Conservation (phyloP, 495 filamentous ascomycete genomes). For the Amphirosellinia nigrospora region DNA sequence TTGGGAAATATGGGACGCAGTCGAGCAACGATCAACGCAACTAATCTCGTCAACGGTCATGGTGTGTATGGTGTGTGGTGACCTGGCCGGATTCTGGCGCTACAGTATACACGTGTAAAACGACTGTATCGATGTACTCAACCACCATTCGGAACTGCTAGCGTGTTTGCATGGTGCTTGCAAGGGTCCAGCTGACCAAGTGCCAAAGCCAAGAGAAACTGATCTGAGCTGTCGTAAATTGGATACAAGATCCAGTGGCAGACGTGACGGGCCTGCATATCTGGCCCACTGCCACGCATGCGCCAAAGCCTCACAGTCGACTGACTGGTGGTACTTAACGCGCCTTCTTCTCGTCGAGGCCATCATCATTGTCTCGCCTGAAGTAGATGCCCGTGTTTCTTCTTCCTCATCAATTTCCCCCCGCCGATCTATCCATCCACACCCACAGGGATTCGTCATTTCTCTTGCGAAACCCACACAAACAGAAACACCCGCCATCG, state of each 20-base stretch:
- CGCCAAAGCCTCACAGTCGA: slow-evolving; percentile 41
- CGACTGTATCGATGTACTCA: slow-evolving; percentile 18
- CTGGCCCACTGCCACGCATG: slow-evolving; percentile 42
- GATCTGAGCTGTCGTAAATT: slow-evolving; percentile 28
- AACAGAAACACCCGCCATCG: slow-evolving; percentile 12
- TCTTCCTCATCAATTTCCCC: slow-evolving; percentile 29
- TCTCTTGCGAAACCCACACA: slow-evolving; percentile 27
- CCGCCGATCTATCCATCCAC: slow-evolving; percentile 26
- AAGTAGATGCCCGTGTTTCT: slow-evolving; percentile 18
- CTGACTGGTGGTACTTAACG: slow-evolving; percentile 44
- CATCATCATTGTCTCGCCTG: slow-evolving; percentile 22
- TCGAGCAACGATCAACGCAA: slow-evolving; percentile 8
- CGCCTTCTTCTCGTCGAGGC: slow-evolving; percentile 27
- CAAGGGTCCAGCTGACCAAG: slow-evolving; percentile 25
- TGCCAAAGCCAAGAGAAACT: slow-evolving; percentile 25
- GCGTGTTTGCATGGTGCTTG: slow-evolving; percentile 25
- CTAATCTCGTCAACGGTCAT: background rate
- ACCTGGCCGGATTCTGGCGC: slow-evolving; percentile 15
- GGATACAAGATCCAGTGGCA: slow-evolving; percentile 11
- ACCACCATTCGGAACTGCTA: slow-evolving; percentile 29
- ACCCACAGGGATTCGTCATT: slow-evolving; percentile 35
- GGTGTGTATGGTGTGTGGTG: slow-evolving; percentile 22
- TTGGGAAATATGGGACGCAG: slow-evolving; percentile 4
- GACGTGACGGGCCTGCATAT: slow-evolving; percentile 27
- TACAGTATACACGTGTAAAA: slow-evolving; percentile 19